These are phyloP conservation scores for Puccinia hordei DNA, from an alignment of 1,284 basidiomycete species.

Conservation along the genomic window DNA sequence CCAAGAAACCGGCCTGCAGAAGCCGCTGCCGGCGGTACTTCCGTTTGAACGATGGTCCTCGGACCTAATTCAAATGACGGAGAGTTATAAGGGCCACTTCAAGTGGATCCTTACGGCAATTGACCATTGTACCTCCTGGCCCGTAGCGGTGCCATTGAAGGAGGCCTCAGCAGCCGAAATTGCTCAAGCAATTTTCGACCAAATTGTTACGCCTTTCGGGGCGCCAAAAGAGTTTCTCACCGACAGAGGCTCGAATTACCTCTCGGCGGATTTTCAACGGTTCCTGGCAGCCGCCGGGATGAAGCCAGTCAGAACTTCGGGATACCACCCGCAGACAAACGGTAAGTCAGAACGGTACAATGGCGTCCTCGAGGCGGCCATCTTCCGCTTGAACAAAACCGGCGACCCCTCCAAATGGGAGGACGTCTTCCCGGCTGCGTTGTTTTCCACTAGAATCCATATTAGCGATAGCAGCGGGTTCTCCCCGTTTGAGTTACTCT, in stretches of 20 bases:
- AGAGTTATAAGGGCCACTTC: background rate
- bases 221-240: background rate
- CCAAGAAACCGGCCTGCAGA: constrained; percentile 30
- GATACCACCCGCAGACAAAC: constrained; percentile 51
- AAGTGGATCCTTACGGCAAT: too few relatives aligned
- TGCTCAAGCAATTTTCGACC: background rate
- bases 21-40: background rate
- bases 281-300: too few relatives aligned
- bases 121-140: constrained; percentile 3
- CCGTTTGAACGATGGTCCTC: constrained; percentile 17
- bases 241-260: background rate
- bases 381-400: background rate
- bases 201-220: background rate
- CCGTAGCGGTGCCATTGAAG: background rate
- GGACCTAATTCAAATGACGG: background rate
- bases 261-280: background rate
- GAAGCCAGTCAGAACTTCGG: background rate
- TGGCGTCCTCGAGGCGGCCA: constrained; percentile 9
- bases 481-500: too few relatives aligned
- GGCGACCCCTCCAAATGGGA: too few relatives aligned
- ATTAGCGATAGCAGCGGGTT: too few relatives aligned
- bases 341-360: constrained; percentile 51
- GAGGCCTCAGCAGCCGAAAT: background rate
- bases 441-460: too few relatives aligned
- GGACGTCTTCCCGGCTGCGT: too few relatives aligned